These are phyloP conservation scores for Hyaloperonospora brassicae DNA, from an alignment of 352 stramenopile species.

Conservation along the genomic window DNA sequence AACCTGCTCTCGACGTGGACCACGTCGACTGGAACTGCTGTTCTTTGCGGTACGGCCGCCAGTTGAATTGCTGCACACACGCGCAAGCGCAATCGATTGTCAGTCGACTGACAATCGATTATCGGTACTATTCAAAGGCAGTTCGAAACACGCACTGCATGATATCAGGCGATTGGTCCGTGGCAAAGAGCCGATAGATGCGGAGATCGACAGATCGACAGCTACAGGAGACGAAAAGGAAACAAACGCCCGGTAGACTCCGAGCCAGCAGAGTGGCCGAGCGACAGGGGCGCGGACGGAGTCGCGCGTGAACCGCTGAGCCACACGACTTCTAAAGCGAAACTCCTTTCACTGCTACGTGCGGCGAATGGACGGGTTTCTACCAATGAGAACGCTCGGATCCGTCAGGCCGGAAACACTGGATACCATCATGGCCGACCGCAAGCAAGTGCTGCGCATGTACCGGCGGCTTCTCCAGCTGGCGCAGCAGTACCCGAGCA, in stretches of 20 bases:
- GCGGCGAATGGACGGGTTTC: too few species aligned
- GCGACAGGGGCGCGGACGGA: constrained; percentile 5
- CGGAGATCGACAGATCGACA: constrained; percentile 23
- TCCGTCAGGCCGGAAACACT: constrained; percentile 8
- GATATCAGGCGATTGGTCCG: constrained; percentile 5
- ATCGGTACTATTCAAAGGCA: not conserved
- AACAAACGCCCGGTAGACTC: constrained; percentile 10
- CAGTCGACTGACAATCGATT: not conserved
- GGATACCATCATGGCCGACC: constrained; percentile 27
- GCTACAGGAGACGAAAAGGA: constrained; percentile 17
- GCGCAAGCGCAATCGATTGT: not conserved
- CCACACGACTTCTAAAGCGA: too few species aligned
- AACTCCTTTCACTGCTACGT: too few species aligned
- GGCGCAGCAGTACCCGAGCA: constrained; percentile 71
- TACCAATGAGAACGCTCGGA: constrained; percentile 16
- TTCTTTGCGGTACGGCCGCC: constrained; percentile 25
- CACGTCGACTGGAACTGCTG: constrained; percentile 20
- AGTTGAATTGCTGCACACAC: constrained; percentile 19
- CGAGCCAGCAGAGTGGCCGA: not conserved
- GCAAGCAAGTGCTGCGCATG: constrained; percentile 59
- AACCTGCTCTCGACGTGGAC: constrained; percentile 36
- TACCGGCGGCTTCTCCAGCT: constrained; percentile 82
- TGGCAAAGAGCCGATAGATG: constrained; percentile 17
- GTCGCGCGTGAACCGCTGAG: constrained; percentile 1
- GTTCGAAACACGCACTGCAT: constrained; percentile 36